Evolutionary conservation across 495 filamentous ascomycete genomes (phyloP), one percentile per base, ranked within the genome.

Genomic region (Hypoxylon subgilvum): DNA sequence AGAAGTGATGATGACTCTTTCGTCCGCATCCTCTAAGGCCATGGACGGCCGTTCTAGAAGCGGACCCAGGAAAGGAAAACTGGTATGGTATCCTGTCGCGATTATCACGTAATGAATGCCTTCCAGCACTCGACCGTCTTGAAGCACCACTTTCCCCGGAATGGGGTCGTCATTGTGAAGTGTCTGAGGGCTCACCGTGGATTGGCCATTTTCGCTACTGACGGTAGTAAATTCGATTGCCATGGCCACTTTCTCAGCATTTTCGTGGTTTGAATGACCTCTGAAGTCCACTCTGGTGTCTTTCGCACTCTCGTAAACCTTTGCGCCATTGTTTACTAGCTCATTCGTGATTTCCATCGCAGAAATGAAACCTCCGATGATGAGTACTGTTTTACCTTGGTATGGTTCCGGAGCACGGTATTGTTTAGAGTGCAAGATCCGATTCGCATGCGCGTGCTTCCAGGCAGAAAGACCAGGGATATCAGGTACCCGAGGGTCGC

Each of bases 61-160:
- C 3, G 75, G 70, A 1, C 63, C 66, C 0, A 88, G 70, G 36
- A 86, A 87, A 0, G 85, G 85, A 2, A 87, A 74, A 1, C 75
- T 75, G 39, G 83, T 81, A 42, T 82, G 81, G 60, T 88, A 89
- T 3, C 86, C 86, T 0, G 86, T 89, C n/a, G 82, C 84, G 6
- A 88, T 49, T 0, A 88, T 63, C 6, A 88, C 69, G 5, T 65
- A 69, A 54, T 88, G 76, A 31, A 89, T 80, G 3, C 73, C 72
- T 13, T 74, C 62, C 4, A 88, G 65, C 3, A 79, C 57, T 3
- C 58, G 67, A 2, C 75, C 69, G 27, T 77, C 71, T 25, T 67
- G 67, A 6, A 79, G 51, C 1, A 72, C 14, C 21, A 62, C 43
- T 21, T 23, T 57, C 3, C 70, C 69, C 10, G 54, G 65, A 14